These are phyloP conservation scores for Colletotrichum lentis DNA, from an alignment of 2,329 filamentous ascomycete species.

Conservation along the genomic window DNA sequence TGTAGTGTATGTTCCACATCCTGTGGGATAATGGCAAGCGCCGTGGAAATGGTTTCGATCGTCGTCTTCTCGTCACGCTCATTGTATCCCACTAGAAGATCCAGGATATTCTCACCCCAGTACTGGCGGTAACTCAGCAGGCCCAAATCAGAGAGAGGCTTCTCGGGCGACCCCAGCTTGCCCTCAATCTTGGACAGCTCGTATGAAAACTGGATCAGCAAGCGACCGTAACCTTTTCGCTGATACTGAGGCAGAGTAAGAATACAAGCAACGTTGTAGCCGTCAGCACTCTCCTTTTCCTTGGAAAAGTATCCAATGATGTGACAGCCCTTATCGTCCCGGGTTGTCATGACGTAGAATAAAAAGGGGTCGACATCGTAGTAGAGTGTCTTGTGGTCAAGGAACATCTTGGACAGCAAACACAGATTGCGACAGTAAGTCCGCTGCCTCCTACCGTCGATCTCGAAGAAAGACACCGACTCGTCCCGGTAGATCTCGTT, in stretches of 20 bases:
- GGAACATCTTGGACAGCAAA: constrained; percentile 91
- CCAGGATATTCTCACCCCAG: constrained; percentile 95
- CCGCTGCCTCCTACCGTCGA: constrained; percentile 90
- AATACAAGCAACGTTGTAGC: constrained; percentile 98
- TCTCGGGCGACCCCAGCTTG: constrained; percentile 95
- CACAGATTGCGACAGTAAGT: constrained; percentile 98
- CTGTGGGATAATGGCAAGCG: constrained; percentile 93
- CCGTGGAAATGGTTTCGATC: constrained; percentile 81
- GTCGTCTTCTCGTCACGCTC: constrained; percentile 76
- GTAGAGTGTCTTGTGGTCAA: constrained; percentile 97
- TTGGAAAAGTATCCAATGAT: constrained; percentile 99
- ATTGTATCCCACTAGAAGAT: constrained; percentile 78
- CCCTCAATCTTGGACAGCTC: constrained; percentile 94
- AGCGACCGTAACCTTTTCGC: constrained; percentile 88
- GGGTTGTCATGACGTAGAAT: constrained; percentile 96
- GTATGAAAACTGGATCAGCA: constrained; percentile 97
- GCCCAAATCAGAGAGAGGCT: constrained; percentile 92
- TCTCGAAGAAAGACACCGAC: constrained; percentile 94
- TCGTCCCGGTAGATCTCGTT: constrained; percentile 99
- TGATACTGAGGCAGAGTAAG: constrained; percentile 96
- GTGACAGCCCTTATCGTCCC: constrained; percentile 89
- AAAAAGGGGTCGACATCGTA: constrained; percentile 99
- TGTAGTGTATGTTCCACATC: constrained; percentile 96
- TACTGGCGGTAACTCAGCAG: constrained; percentile 95
- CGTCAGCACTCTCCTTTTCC: constrained; percentile 95